Evolutionary conservation across 176 grass and related monocot species (phyloP).

Genomic region (Bromus sterilis): DNA sequence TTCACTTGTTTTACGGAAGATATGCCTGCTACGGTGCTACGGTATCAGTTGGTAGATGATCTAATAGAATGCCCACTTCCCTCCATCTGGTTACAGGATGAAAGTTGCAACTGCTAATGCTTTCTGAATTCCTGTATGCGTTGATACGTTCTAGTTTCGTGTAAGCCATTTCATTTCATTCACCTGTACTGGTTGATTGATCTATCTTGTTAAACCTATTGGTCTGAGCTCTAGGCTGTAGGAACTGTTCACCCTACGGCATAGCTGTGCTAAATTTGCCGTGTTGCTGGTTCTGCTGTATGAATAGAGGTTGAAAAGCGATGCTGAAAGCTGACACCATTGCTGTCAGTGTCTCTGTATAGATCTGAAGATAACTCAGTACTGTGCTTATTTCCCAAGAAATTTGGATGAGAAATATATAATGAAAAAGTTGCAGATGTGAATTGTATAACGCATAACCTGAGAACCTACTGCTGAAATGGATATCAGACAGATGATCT

Average conservation of each 20-base stretch:
- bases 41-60: background rate
- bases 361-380: background rate
- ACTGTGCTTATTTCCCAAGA: background rate
- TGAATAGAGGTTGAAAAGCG: background rate
- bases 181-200: background rate
- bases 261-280: background rate
- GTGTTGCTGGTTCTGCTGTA: background rate
- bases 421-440: background rate
- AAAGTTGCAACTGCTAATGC: background rate
- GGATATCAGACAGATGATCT: background rate
- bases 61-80: background rate
- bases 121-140: background rate
- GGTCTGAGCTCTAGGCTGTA: background rate
- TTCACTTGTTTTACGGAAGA: background rate
- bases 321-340: background rate
- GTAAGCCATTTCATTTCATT: too few relatives aligned
- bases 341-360: background rate
- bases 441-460: background rate
- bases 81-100: background rate
- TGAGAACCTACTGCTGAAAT: background rate
- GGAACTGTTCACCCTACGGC: background rate
- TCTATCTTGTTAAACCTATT: background rate
- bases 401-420: too few relatives aligned
- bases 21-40: background rate
- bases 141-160: background rate